These are phyloP conservation scores for Picochlorum sp. DNA, from an alignment of 139 green algal species.

Conservation along the genomic window DNA sequence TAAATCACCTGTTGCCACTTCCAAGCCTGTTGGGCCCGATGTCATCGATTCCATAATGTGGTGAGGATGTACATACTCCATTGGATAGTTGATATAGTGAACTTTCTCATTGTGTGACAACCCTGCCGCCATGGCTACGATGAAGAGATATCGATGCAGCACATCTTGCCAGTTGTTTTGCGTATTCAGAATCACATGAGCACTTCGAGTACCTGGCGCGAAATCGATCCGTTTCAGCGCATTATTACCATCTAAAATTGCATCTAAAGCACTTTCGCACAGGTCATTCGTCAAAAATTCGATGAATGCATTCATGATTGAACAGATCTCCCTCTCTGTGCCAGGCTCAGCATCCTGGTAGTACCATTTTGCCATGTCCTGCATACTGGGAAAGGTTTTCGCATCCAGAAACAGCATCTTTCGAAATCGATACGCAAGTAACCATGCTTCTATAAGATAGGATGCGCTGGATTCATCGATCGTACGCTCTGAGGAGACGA, in stretches of 20 bases:
- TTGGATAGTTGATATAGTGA: background rate
- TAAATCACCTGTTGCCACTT: background rate
- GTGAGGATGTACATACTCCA: slow-evolving; percentile 1
- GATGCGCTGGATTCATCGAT: slow-evolving; percentile 16
- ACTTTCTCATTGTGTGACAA: background rate
- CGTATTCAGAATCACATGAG: background rate
- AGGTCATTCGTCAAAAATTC: background rate
- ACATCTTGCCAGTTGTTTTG: background rate
- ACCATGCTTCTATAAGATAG: slow-evolving; percentile 39
- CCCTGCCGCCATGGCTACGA: background rate
- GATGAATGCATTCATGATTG: background rate
- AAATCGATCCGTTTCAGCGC: background rate
- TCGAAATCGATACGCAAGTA: slow-evolving; percentile 44
- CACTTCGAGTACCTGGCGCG: background rate
- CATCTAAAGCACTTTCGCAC: background rate
- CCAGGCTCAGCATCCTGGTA: background rate
- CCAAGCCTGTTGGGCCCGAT: background rate
- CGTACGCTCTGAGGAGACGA: slow-evolving; percentile 9
- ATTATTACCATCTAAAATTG: background rate
- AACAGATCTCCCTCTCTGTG: background rate
- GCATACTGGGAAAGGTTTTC: slow-evolving; percentile 10
- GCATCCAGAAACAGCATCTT: slow-evolving; percentile 32
- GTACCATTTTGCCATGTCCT: background rate
- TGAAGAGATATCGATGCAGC: background rate
- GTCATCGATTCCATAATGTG: background rate